Base-by-base conservation (phyloP, 2,329 filamentous ascomycete species). In the Grosmannia clavigera region DNA sequence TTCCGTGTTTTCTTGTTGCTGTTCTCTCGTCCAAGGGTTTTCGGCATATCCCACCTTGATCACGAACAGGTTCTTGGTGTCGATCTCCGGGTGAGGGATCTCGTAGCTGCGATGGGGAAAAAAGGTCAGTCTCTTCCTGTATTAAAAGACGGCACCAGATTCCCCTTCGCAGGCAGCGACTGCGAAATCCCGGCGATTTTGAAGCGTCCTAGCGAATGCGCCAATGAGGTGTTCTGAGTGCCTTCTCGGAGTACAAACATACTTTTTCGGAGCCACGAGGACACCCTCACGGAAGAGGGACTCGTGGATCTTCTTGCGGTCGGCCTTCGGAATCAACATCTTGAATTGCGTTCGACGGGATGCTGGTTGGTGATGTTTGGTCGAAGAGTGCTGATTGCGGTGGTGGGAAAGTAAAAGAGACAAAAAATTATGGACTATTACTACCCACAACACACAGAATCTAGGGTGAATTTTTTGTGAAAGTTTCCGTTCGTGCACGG, bases 281-380 rank as follows among this genome's bases (percentile, higher is more conserved):
- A 91, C 88, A 73, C 84, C 84, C 82, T 87, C 89, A 73, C 88
- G 87, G 87, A 96, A 95, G 85, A 99, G 90, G 88, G 72, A 70
- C 81, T 87, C 92, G 86, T 99, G 94, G 82, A 99, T 97, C 88
- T 91, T 90, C 90, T 99, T 99, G 83, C 95, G 92, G 83, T 99
- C 94, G 79, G 90, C 88, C 88, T 97, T 97, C 78, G 94, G 94
- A 79, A 99, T 99, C 84, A 99, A 88, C 94, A 84, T 84, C 88
- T 92, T 82, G 76, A 75, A 77, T 60, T 25, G 40, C 35, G 57
- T 60, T 58, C 62, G 54, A 54, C 43, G 43, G 52, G 53, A 58
- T 51, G 58, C 31, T 46, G 57, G 27, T 56, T 59, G 59, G 78
- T 75, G 71, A 61, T 58, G 57, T 46, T 59, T 33, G 50, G 5